These are phyloP conservation scores for Mycena kentingensis DNA, from an alignment of 768 basidiomycete species.

Conservation along the genomic window DNA sequence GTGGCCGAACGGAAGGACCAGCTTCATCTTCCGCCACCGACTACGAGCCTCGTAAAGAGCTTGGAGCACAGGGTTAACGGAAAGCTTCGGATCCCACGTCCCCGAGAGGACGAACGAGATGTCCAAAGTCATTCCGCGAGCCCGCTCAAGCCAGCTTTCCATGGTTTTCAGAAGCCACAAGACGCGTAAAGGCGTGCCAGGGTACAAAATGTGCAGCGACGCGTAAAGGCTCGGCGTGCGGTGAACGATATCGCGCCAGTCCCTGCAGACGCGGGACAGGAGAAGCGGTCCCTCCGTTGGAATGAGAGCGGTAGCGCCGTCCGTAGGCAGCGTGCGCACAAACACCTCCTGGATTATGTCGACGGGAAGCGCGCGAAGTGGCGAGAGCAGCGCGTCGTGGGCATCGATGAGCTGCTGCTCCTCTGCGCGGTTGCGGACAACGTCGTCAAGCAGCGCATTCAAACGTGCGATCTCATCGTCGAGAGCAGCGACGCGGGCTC, in stretches of 20 bases:
- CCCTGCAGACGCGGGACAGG: neutral
- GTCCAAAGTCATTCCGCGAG: too few relatives aligned
- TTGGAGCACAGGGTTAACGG: too few relatives aligned
- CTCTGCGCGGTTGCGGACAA: too few relatives aligned
- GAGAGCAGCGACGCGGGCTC: too few relatives aligned
- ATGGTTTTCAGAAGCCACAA: neutral
- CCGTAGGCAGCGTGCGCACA: neutral
- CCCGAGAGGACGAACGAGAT: too few relatives aligned
- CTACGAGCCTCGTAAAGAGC: too few relatives aligned
- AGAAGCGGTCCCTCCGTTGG: neutral
- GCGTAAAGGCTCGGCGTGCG: constrained; percentile 2
- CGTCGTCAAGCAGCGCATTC: too few relatives aligned
- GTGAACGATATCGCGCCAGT: neutral
- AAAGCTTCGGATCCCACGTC: too few relatives aligned
- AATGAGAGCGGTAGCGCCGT: neutral
- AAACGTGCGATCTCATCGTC: too few relatives aligned
- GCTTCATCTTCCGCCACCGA: too few relatives aligned
- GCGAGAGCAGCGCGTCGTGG: neutral
- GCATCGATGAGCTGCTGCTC: neutral
- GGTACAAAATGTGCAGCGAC: neutral
- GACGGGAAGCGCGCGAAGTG: neutral
- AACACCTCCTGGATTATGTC: neutral
- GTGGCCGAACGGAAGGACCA: too few relatives aligned
- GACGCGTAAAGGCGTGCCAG: neutral
- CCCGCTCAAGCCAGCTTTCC: neutral